Evolutionary conservation across 192 early-diverging fungal genomes (phyloP).

Genomic region (Powellomyces hirtus): DNA sequence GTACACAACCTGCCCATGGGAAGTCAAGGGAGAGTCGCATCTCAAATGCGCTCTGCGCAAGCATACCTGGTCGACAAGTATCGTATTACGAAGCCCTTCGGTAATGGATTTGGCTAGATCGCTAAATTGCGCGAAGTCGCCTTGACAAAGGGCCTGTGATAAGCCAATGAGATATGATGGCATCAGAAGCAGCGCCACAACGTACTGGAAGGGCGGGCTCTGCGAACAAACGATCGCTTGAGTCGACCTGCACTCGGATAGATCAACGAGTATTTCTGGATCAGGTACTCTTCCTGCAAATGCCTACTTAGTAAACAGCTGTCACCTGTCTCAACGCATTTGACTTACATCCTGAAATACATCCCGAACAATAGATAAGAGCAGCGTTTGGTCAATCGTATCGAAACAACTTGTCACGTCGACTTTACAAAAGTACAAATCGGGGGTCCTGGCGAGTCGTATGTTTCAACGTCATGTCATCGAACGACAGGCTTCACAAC

Average conservation of each 20-base stretch:
- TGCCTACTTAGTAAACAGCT: neutral
- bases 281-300: conserved; percentile 63
- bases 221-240: conserved; percentile 30
- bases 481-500: neutral
- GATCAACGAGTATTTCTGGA: conserved; percentile 63
- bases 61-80: conserved; percentile 66
- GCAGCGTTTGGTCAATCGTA: conserved; percentile 71
- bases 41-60: neutral
- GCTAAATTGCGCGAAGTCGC: conserved; percentile 44
- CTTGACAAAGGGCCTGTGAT: conserved; percentile 10
- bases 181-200: neutral
- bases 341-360: conserved; percentile 50
- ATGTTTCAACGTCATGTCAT: neutral
- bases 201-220: conserved; percentile 35
- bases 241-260: conserved; percentile 36
- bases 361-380: conserved; percentile 54
- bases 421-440: conserved; percentile 77
- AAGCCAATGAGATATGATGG: neutral
- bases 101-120: conserved; percentile 48
- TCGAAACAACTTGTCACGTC: conserved; percentile 81
- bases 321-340: neutral
- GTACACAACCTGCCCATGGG: conserved; percentile 62
- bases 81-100: conserved; percentile 46
- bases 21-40: neutral
- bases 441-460: conserved; percentile 7